A percentile compares a stretch with the other conserved stretches of the same genome.
These are phyloP conservation scores for Xylaria acuta DNA, from an alignment of 495 filamentous ascomycete species.

Conservation along the genomic window DNA sequence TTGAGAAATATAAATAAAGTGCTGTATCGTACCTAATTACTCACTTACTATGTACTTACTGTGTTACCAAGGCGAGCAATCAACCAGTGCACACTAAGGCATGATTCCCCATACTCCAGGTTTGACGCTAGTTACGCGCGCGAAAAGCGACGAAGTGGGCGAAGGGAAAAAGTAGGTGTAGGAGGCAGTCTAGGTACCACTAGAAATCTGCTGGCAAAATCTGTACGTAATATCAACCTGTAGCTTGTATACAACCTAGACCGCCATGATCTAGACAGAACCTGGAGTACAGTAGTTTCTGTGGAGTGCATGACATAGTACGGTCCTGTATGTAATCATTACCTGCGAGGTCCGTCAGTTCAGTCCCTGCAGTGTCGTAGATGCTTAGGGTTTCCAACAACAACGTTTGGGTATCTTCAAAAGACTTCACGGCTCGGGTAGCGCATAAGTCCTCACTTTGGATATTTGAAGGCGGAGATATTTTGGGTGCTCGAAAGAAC, in stretches of 20 bases:
- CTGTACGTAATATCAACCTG: constrained; percentile 26
- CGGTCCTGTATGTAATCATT: constrained; percentile 3
- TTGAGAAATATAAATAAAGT: neutral
- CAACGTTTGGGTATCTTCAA: neutral
- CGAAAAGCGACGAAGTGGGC: constrained; percentile 1
- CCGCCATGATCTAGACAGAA: constrained; percentile 13
- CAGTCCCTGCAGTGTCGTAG: neutral
- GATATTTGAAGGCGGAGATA: constrained; percentile 1
- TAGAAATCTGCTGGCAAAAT: constrained; percentile 14
- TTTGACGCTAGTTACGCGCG: constrained; percentile 12
- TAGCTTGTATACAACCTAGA: constrained; percentile 6
- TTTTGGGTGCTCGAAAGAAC: neutral
- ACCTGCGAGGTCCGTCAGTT: neutral
- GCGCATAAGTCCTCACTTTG: neutral
- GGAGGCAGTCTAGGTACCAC: neutral
- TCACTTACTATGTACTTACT: constrained; percentile 1
- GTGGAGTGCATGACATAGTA: constrained; percentile 5
- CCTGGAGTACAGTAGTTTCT: constrained; percentile 25
- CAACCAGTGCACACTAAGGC: constrained; percentile 9
- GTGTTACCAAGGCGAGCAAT: neutral
- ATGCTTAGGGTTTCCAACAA: neutral
- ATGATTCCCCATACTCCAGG: constrained; percentile 8
- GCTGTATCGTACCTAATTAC: neutral
- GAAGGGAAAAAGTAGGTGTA: neutral
- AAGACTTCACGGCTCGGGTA: neutral